Conservation (phyloP, 2,329 filamentous ascomycete species). For the Pseudogymnoascus verrucosus region DNA sequence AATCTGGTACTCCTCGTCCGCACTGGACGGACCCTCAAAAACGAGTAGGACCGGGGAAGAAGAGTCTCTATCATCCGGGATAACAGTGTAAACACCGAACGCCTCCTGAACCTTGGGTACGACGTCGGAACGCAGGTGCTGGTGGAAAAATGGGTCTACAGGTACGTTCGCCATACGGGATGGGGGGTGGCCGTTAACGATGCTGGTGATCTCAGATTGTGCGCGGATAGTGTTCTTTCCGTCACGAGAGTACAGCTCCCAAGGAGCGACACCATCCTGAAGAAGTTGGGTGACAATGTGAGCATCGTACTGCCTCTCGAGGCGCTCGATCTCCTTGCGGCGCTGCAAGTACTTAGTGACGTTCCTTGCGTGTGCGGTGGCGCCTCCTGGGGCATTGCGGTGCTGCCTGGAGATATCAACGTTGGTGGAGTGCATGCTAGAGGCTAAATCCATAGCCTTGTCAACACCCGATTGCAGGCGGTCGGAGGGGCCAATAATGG, state of each 20-base stretch:
- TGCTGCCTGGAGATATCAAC: slow-evolving; percentile 79
- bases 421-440: slow-evolving; percentile 75
- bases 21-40: slow-evolving; percentile 56
- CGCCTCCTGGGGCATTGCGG: slow-evolving; percentile 61
- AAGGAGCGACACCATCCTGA: slow-evolving; percentile 62
- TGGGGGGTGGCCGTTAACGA: slow-evolving; percentile 68
- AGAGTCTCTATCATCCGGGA: slow-evolving; percentile 56
- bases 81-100: slow-evolving; percentile 64
- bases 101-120: slow-evolving; percentile 56
- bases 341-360: slow-evolving; percentile 82
- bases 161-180: slow-evolving; percentile 58
- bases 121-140: slow-evolving; percentile 59
- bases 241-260: slow-evolving; percentile 83
- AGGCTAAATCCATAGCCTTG: slow-evolving; percentile 80
- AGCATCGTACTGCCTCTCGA: slow-evolving; percentile 75
- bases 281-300: slow-evolving; percentile 75
- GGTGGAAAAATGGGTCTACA: slow-evolving; percentile 73
- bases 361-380: slow-evolving; percentile 72
- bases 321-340: slow-evolving; percentile 69
- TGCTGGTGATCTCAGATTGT: slow-evolving; percentile 64
- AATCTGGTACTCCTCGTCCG: slow-evolving; percentile 41
- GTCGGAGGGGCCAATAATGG: slow-evolving; percentile 71
- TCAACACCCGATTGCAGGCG: slow-evolving; percentile 69
- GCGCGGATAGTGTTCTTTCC: slow-evolving; percentile 74
- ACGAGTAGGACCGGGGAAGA: slow-evolving; percentile 62